Evolutionary conservation across 2,329 filamentous ascomycete species (phyloP).

Genomic region (Hawksworthiomyces lignivorus): DNA sequence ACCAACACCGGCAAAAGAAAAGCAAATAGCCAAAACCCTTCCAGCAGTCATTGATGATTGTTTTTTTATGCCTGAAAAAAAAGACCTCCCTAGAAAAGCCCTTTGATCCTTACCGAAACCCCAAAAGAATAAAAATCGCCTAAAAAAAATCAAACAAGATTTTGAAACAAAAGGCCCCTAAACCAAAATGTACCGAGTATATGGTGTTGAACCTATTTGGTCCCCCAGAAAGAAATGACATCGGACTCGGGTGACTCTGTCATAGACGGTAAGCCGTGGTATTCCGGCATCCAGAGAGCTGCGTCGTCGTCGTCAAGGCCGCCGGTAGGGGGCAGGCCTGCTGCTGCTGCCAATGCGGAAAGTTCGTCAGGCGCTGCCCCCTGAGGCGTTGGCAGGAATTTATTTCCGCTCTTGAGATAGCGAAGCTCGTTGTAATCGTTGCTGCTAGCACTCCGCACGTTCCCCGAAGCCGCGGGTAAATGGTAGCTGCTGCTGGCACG

Average conservation of each 20-base stretch:
- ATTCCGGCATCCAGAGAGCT: slow-evolving; percentile 42
- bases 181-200: no score
- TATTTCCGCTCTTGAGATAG: slow-evolving; percentile 40
- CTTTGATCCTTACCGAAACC: neutral
- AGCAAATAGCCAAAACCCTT: slow-evolving; percentile 2
- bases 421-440: slow-evolving; percentile 49
- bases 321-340: slow-evolving; percentile 9
- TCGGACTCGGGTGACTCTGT: slow-evolving; percentile 25
- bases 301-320: slow-evolving; percentile 37
- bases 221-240: slow-evolving; percentile 19
- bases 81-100: neutral
- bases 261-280: slow-evolving; percentile 23
- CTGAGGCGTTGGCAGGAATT: slow-evolving; percentile 33
- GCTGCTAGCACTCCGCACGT: slow-evolving; percentile 29
- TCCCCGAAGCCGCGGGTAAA: slow-evolving; percentile 36
- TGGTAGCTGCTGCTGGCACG: slow-evolving; percentile 39
- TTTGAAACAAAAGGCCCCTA: neutral
- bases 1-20: neutral
- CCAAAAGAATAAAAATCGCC: neutral
- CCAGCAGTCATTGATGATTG: slow-evolving; percentile 2
- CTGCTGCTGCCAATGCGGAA: slow-evolving; percentile 30
- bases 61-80: slow-evolving; percentile 7
- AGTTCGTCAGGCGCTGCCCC: slow-evolving; percentile 34
- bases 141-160: neutral
- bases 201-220: no score